These are phyloP conservation scores for Vicia faba DNA, from an alignment of 306 rosid species.

Conservation along the genomic window DNA sequence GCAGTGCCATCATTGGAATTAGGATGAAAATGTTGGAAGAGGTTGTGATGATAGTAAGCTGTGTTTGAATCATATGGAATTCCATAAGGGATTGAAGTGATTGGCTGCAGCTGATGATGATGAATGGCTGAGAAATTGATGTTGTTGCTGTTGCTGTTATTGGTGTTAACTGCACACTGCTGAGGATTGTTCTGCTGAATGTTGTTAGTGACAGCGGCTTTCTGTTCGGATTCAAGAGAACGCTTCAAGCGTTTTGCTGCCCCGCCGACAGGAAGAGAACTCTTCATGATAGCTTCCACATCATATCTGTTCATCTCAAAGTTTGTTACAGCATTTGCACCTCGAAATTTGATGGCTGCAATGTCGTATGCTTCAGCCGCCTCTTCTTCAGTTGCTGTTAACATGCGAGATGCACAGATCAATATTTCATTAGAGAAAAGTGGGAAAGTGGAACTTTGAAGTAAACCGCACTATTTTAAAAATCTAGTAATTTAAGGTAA, in stretches of 20 bases:
- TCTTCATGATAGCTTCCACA: conserved; percentile 79
- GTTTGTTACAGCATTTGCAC: conserved; percentile 87
- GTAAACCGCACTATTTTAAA: too few relatives aligned
- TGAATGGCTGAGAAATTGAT: conserved; percentile 68
- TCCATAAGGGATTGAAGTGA: conserved; percentile 60
- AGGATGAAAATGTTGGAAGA: conserved; percentile 66
- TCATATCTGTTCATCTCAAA: conserved; percentile 94
- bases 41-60: conserved; percentile 63
- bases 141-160: conserved; percentile 43
- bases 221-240: conserved; percentile 72
- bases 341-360: conserved; percentile 94
- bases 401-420: neutral
- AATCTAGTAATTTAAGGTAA: neutral
- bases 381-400: conserved; percentile 92
- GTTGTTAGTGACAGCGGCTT: conserved; percentile 31
- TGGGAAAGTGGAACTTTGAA: too few relatives aligned
- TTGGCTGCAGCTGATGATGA: conserved; percentile 54
- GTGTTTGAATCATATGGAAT: conserved; percentile 65
- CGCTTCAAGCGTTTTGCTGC: conserved; percentile 86
- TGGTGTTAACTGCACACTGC: conserved; percentile 35
- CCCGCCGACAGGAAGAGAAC: conserved; percentile 87
- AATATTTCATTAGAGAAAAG: neutral
- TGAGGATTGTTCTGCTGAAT: conserved; percentile 47
- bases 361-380: conserved; percentile 97
- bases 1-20: conserved; percentile 38